Evolutionary conservation across 768 basidiomycete species (phyloP).

Genomic region (Trametopsis cervina): DNA sequence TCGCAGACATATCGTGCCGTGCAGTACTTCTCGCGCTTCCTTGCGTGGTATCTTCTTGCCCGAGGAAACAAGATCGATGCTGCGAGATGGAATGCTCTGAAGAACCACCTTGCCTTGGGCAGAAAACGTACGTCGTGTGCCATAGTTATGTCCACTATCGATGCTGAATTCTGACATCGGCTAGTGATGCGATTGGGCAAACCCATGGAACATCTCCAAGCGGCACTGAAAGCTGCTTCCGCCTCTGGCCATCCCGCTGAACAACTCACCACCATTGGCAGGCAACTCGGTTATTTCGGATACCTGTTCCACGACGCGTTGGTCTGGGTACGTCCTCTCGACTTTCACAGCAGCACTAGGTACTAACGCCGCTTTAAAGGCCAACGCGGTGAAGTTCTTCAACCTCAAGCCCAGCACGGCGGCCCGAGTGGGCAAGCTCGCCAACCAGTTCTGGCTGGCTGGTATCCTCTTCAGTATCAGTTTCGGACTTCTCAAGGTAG

Average conservation of each 20-base stretch:
- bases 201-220: constrained; percentile 89
- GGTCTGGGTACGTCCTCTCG: constrained; percentile 61
- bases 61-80: constrained; percentile 68
- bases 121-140: constrained; percentile 58
- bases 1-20: constrained; percentile 77
- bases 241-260: constrained; percentile 53
- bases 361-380: constrained; percentile 30
- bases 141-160: neutral
- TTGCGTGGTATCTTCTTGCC: constrained; percentile 73
- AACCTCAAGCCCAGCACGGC: constrained; percentile 53
- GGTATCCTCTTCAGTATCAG: constrained; percentile 79
- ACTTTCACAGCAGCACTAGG: neutral
- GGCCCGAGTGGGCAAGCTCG: constrained; percentile 50
- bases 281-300: constrained; percentile 85
- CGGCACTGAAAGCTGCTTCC: constrained; percentile 68
- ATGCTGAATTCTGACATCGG: constrained; percentile 1
- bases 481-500: constrained; percentile 63
- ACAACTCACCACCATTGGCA: constrained; percentile 68
- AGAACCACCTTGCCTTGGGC: constrained; percentile 74
- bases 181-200: constrained; percentile 90
- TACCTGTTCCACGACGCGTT: constrained; percentile 81
- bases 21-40: constrained; percentile 87
- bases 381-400: constrained; percentile 60
- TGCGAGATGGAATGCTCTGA: constrained; percentile 76
- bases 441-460: constrained; percentile 83